Evolutionary conservation across 495 filamentous ascomycete genomes (phyloP).

Genomic region (Podospora sp.): DNA sequence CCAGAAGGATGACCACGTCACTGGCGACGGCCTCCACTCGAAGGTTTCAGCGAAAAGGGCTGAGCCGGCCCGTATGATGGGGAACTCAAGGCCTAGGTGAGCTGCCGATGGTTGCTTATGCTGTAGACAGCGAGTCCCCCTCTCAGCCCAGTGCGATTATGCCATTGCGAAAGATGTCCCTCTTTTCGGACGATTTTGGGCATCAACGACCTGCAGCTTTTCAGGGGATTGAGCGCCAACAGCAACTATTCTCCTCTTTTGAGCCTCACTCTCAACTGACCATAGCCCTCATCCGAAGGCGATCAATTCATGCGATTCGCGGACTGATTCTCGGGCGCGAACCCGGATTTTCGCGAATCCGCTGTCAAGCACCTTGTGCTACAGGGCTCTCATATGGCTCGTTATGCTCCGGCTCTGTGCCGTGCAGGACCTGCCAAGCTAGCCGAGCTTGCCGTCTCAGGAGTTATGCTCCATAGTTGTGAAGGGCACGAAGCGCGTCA

Average conservation of each 20-base stretch:
- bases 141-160: background rate
- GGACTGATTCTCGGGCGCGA: background rate
- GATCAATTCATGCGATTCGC: constrained; percentile 11
- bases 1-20: constrained; percentile 28
- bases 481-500: constrained; percentile 18
- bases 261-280: background rate
- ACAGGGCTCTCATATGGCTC: constrained; percentile 5
- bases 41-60: constrained; percentile 11
- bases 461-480: constrained; percentile 9
- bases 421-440: background rate
- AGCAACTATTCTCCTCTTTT: background rate
- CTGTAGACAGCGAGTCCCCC: background rate
- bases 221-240: background rate
- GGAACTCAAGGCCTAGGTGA: constrained; percentile 3
- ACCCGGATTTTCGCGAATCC: constrained; percentile 6
- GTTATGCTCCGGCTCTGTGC: constrained; percentile 6
- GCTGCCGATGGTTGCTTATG: background rate
- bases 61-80: background rate
- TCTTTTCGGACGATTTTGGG: constrained; percentile 19
- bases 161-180: constrained; percentile 7
- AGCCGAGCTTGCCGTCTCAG: constrained; percentile 3
- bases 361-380: background rate
- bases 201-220: constrained; percentile 17
- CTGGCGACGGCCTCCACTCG: constrained; percentile 21
- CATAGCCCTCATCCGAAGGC: background rate